These are phyloP conservation scores for Zygosaccharomyces bailii DNA, from an alignment of 805 yeast species.

Conservation along the genomic window DNA sequence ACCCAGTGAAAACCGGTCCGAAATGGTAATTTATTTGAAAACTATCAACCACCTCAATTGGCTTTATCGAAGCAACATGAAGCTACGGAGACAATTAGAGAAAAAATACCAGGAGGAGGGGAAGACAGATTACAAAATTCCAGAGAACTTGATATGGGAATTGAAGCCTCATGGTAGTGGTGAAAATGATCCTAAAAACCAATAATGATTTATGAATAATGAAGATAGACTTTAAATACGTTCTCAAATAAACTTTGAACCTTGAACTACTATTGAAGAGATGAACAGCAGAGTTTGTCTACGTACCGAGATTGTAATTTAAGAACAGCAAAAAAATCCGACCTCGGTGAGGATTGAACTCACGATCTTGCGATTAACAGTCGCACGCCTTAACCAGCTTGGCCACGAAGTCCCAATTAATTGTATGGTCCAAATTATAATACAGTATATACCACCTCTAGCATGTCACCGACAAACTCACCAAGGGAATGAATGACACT, in stretches of 20 bases:
- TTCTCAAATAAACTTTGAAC: background rate
- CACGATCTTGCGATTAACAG: constrained; percentile 64
- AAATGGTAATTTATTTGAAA: constrained; percentile 67
- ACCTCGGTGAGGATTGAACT: constrained; percentile 60
- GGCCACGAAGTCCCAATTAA: constrained; percentile 51
- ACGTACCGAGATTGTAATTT: too few relatives aligned
- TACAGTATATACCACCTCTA: too few relatives aligned
- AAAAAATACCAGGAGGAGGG: constrained; percentile 18
- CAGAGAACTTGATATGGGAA: constrained; percentile 15
- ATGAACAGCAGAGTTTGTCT: too few relatives aligned
- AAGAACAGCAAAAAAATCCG: constrained; percentile 39
- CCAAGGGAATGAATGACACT: too few relatives aligned
- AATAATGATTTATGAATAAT: background rate
- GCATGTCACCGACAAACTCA: too few relatives aligned
- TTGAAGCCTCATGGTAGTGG: constrained; percentile 2
- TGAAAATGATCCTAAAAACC: background rate
- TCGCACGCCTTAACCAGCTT: constrained; percentile 62
- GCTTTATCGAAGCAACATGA: constrained; percentile 48
- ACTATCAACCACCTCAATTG: constrained; percentile 52
- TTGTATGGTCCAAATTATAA: background rate
- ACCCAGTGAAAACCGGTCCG: constrained; percentile 74
- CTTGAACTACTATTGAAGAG: too few relatives aligned
- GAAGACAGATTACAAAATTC: constrained; percentile 5
- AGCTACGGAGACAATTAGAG: constrained; percentile 42
- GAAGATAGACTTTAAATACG: background rate